A percentile compares a stretch with the other conserved stretches of the same genome.
phyloP scores from a whole-genome alignment of 148 eudicot species.

The Linanthus parryae region DNA sequence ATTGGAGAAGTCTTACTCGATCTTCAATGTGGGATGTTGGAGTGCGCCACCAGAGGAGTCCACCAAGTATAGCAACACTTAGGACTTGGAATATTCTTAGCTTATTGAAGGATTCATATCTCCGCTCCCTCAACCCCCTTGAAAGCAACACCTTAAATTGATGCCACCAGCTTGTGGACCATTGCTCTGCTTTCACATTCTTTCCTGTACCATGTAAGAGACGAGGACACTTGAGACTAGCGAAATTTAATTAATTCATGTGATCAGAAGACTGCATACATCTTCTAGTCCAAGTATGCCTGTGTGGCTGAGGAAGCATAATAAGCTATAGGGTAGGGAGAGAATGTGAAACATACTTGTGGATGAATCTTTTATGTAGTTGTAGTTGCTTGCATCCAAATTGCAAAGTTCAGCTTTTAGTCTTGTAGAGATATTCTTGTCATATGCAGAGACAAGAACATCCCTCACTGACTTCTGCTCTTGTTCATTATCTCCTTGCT shows the following conservation, averaged over 20 bases:
- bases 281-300: too few species aligned
- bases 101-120: constrained; percentile 86
- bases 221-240: constrained; percentile 4
- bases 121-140: constrained; percentile 81
- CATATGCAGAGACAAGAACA: constrained; percentile 64
- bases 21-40: constrained; percentile 92
- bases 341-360: constrained; percentile 32
- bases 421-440: constrained; percentile 57
- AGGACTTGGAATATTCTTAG: constrained; percentile 89
- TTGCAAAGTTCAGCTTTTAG: constrained; percentile 70
- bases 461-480: constrained; percentile 65
- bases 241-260: too few species aligned
- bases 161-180: constrained; percentile 96
- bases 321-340: background rate
- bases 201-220: constrained; percentile 35
- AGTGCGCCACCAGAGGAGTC: constrained; percentile 97
- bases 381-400: constrained; percentile 44
- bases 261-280: too few species aligned
- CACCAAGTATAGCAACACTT: constrained; percentile 94
- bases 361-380: constrained; percentile 46
- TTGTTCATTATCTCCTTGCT: constrained; percentile 54
- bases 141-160: constrained; percentile 80
- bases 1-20: constrained; percentile 48
- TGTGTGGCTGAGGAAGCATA: too few species aligned
- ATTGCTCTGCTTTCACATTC: constrained; percentile 50